Base-by-base conservation (phyloP, 1,139 yeast species). In the Zhuliangozyma blackwelliae region DNA sequence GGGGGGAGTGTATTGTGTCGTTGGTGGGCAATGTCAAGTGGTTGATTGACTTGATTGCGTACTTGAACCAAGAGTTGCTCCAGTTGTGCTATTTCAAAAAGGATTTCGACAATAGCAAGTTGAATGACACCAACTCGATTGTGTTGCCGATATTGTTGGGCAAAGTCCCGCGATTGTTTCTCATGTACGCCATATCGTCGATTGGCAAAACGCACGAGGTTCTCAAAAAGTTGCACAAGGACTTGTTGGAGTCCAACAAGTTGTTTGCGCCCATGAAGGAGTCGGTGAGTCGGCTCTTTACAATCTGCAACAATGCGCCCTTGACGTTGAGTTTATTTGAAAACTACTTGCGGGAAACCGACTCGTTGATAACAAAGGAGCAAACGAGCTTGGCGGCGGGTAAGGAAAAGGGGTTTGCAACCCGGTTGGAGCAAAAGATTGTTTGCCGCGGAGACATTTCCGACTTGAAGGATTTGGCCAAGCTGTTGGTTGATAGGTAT, bases 1-100 rank as follows among this genome's bases (percentile, higher is more conserved):
- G 84, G 49, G 77, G 79, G 34, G 78, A 80, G 52, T 65, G 78
- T 41, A 67, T 82, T 6, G 60, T 79, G 39, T 75, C 84, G 13
- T 68, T 83, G 36, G 57, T 84, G 16, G 95, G 96, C 1, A 74
- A 80, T 29, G 73, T 82, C n/a, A 72, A 86, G 47, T 88, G 95
- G 95, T 69, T 82, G 40, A 68, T 84, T 29, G 95, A 87, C 52
- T 70, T 85, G 40, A 65, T 85, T 48, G 75, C 79, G 0, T 77
- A 75, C 43, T 55, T 83, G 32, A 76, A 79, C 40, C 94, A 87
- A 53, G 95, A 87, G 46, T 55, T 88, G 19, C 59, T 77, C 13
- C 72, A 68, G 35, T 50, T 69, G 19, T 46, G 61, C 13, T 50
- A 52, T 40, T 45, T 51, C 25, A 49, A 51, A 34, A 47, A 48